Evolutionary conservation across 768 basidiomycete species (phyloP).

Genomic region (Trametes sanguinea): DNA sequence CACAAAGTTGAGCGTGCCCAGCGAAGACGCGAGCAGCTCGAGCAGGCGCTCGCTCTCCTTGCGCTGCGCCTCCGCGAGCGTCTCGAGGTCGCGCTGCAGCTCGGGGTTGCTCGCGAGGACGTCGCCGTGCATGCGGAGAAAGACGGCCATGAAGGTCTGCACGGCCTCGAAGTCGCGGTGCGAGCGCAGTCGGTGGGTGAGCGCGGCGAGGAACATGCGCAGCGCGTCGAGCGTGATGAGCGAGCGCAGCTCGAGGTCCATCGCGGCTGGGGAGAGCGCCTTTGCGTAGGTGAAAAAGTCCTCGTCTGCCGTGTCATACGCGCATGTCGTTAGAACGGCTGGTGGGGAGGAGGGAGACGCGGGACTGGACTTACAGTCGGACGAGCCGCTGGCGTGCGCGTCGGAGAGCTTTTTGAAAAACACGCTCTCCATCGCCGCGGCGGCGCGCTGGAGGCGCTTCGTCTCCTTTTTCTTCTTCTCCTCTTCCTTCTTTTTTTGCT

Average conservation of each 20-base stretch:
- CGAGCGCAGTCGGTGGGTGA: constrained; percentile 70
- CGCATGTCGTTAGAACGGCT: too few relatives aligned
- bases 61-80: constrained; percentile 63
- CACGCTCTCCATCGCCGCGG: constrained; percentile 58
- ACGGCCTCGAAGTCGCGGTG: constrained; percentile 95
- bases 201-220: constrained; percentile 67
- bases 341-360: too few relatives aligned
- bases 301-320: constrained; percentile 53
- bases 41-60: constrained; percentile 78
- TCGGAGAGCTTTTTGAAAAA: constrained; percentile 70
- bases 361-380: constrained; percentile 54
- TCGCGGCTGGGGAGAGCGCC: constrained; percentile 83
- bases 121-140: constrained; percentile 85
- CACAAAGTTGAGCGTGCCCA: constrained; percentile 78
- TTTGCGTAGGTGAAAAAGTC: constrained; percentile 83
- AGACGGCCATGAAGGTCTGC: constrained; percentile 83
- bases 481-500: constrained; percentile 39
- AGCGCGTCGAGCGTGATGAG: constrained; percentile 67
- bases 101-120: constrained; percentile 72
- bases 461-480: constrained; percentile 45
- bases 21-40: constrained; percentile 69
- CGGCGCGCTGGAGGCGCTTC: constrained; percentile 53
- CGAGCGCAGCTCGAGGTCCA: constrained; percentile 89
- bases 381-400: constrained; percentile 48
- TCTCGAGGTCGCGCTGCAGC: constrained; percentile 55